phyloP scores from a whole-genome alignment of 257 asterid species.

The Verbena officinalis region DNA sequence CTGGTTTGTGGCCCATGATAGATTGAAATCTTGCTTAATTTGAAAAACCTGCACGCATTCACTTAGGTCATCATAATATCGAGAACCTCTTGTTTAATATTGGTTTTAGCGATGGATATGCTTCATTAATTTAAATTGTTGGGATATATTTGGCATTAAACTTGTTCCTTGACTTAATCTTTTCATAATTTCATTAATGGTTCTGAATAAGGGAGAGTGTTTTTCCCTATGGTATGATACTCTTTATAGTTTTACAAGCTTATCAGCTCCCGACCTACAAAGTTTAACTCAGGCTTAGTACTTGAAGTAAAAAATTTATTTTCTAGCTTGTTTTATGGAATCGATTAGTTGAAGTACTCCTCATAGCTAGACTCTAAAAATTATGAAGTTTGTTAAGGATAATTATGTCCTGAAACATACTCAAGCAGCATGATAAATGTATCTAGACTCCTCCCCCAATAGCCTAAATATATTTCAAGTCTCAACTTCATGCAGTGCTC shows the following conservation, averaged over 20 bases:
- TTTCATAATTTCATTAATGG: conserved; percentile 11
- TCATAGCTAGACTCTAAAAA: background rate
- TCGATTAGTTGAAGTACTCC: conserved; percentile 2
- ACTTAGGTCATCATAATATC: conserved; percentile 66
- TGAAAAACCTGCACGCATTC: conserved; percentile 90
- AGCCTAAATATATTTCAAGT: background rate
- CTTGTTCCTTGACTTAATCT: conserved; percentile 18
- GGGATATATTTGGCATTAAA: conserved; percentile 23
- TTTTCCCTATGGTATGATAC: background rate
- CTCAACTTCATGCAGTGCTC: background rate
- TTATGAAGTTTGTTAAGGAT: too few species aligned
- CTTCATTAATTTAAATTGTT: conserved; percentile 32
- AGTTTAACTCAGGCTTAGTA: background rate
- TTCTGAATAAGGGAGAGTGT: conserved; percentile 1
- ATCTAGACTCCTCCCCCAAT: background rate
- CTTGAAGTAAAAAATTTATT: conserved; percentile 4
- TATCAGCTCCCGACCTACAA: conserved; percentile 24
- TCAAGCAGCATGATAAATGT: background rate
- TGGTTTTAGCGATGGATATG: conserved; percentile 42
- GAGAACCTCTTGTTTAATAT: conserved; percentile 45
- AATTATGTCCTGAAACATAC: background rate
- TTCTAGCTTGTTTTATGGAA: background rate
- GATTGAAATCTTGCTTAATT: conserved; percentile 71
- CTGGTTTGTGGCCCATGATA: conserved; percentile 67
- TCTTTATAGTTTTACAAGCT: background rate